These are phyloP conservation scores for Hirschfeldia incana DNA, from an alignment of 345 rosid species.

Conservation along the genomic window DNA sequence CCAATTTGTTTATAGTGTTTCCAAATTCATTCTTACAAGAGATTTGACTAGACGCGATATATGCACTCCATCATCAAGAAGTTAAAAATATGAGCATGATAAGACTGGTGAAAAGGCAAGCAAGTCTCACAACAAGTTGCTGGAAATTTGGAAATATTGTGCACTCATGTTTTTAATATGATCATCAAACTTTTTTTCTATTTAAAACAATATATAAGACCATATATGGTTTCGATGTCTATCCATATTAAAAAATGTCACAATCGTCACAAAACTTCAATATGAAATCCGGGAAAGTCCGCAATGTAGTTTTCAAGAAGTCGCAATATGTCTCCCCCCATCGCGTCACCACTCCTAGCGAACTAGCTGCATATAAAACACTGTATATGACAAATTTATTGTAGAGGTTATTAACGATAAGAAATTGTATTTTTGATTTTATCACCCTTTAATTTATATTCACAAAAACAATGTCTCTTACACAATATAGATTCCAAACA, in stretches of 20 bases:
- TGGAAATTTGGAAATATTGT: conserved; percentile 10
- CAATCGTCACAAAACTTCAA: conserved; percentile 1
- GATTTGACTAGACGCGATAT: conserved; percentile 2
- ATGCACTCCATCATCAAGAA: neutral
- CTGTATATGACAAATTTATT: neutral
- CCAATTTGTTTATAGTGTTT: neutral
- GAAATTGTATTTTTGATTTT: no score
- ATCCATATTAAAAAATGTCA: conserved; percentile 18
- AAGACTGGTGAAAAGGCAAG: neutral
- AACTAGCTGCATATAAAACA: conserved; percentile 16
- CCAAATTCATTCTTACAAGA: neutral
- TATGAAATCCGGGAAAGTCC: conserved; percentile 24
- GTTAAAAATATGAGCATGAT: neutral
- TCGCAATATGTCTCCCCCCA: conserved; percentile 26
- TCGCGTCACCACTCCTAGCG: conserved; percentile 19
- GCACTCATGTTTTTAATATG: neutral
- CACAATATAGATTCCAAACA: no score
- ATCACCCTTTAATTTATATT: no score
- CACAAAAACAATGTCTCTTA: no score
- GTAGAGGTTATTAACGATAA: no score
- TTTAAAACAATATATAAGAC: neutral
- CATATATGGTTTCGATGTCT: neutral
- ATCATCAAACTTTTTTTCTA: conserved; percentile 7
- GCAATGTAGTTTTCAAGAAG: conserved; percentile 33
- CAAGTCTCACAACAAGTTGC: conserved; percentile 25